Percentiles rank a stretch among this genome's conserved stretches.
These are phyloP conservation scores for Pseudogymnoascus sp. DNA, from an alignment of 2,329 filamentous ascomycete species.

Conservation along the genomic window DNA sequence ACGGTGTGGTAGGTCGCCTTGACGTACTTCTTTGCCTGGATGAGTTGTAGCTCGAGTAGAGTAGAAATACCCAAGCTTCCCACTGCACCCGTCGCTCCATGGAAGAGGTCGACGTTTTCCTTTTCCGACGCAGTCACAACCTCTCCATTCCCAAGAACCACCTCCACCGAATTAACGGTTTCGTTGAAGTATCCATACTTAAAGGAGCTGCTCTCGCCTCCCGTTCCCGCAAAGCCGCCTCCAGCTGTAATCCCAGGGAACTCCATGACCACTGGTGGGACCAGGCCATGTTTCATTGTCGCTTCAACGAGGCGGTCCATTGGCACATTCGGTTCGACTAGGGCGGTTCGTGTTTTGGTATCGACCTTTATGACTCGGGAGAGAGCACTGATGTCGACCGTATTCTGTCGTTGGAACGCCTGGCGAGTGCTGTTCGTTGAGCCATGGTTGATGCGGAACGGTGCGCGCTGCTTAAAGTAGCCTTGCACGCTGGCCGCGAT, in stretches of 20 bases:
- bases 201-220: constrained; percentile 61
- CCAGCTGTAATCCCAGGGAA: constrained; percentile 63
- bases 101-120: constrained; percentile 47
- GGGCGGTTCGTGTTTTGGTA: constrained; percentile 33
- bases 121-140: constrained; percentile 40
- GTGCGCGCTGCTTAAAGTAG: constrained; percentile 39
- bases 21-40: constrained; percentile 46
- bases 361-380: constrained; percentile 40
- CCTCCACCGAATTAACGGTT: constrained; percentile 54
- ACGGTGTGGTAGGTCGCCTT: constrained; percentile 47
- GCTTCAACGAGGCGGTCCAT: constrained; percentile 58
- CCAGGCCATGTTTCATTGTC: constrained; percentile 45
- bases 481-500: constrained; percentile 36
- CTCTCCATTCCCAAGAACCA: constrained; percentile 52
- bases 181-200: constrained; percentile 59
- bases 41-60: constrained; percentile 48
- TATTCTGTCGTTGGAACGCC: constrained; percentile 33
- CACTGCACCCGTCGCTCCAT: constrained; percentile 50
- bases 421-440: constrained; percentile 46
- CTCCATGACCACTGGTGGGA: constrained; percentile 63
- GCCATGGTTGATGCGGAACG: constrained; percentile 50
- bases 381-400: constrained; percentile 43
- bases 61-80: constrained; percentile 56
- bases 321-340: constrained; percentile 61
- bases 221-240: constrained; percentile 58